phyloP scores from a whole-genome alignment of 108 stramenopile genomes.

The Cyclotella cryptica region DNA sequence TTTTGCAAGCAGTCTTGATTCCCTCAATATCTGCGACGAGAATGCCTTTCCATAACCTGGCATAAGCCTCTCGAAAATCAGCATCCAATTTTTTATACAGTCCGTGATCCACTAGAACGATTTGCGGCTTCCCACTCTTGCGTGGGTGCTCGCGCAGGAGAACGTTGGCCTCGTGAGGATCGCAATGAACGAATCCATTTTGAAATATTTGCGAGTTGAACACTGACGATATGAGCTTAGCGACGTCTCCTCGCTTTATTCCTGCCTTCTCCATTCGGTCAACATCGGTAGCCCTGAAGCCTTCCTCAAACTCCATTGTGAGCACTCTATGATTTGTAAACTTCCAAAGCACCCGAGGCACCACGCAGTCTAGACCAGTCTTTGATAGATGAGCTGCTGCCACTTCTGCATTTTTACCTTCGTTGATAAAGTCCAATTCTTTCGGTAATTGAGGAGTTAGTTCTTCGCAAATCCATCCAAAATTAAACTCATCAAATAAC shows the following conservation, averaged over 20 bases:
- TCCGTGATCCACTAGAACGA: constrained; percentile 95
- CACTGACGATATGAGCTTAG: constrained; percentile 76
- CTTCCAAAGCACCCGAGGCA: constrained; percentile 81
- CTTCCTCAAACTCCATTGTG: constrained; percentile 96
- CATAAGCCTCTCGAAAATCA: constrained; percentile 83
- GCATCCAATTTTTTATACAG: constrained; percentile 81
- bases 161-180: constrained; percentile 96
- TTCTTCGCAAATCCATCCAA: constrained; percentile 96
- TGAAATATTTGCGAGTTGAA: constrained; percentile 84
- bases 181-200: constrained; percentile 85
- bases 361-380: constrained; percentile 70
- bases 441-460: constrained; percentile 90
- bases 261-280: constrained; percentile 68
- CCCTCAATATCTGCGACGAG: constrained; percentile 84
- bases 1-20: constrained; percentile 76
- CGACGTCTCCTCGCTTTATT: constrained; percentile 69
- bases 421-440: constrained; percentile 92
- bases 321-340: constrained; percentile 78
- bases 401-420: constrained; percentile 86
- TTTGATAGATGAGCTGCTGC: constrained; percentile 57
- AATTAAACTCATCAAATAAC: constrained; percentile 89
- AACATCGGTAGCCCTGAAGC: constrained; percentile 84
- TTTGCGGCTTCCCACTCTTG: constrained; percentile 71
- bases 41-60: constrained; percentile 84
- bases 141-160: constrained; percentile 74